These are phyloP conservation scores for Rosa persica DNA, from an alignment of 306 rosid genomes.

Conservation along the genomic window DNA sequence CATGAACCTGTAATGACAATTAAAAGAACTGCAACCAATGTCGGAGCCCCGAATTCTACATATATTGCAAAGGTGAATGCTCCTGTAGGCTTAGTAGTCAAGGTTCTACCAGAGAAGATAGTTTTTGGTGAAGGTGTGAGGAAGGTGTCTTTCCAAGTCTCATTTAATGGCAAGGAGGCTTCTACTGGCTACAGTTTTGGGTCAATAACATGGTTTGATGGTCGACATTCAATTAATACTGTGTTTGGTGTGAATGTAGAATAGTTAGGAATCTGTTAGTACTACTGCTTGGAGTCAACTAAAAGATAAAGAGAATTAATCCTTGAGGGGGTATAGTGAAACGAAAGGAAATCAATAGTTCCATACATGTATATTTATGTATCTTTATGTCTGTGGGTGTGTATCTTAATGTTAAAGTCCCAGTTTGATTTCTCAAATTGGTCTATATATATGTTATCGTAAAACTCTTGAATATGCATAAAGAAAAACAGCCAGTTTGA, in stretches of 20 bases:
- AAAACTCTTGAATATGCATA: background rate
- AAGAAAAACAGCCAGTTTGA: background rate
- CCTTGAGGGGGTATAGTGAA: background rate
- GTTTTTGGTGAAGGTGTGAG: constrained; percentile 47
- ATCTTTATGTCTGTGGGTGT: background rate
- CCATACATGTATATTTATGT: background rate
- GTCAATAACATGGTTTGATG: constrained; percentile 74
- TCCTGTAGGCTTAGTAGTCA: constrained; percentile 61
- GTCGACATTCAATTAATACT: constrained; percentile 60
- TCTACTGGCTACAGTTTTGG: constrained; percentile 77
- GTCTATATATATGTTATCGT: background rate
- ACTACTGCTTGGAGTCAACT: background rate
- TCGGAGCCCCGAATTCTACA: constrained; percentile 62
- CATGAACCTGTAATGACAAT: constrained; percentile 38
- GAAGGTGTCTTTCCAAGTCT: constrained; percentile 51
- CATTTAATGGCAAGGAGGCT: constrained; percentile 64
- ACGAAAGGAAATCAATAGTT: background rate
- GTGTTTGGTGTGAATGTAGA: constrained; percentile 67
- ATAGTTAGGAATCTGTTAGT: constrained; percentile 17
- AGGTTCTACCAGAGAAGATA: constrained; percentile 60
- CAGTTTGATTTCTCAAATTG: constrained; percentile 2
- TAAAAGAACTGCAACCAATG: constrained; percentile 75
- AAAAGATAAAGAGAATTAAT: background rate
- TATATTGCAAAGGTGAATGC: constrained; percentile 63
- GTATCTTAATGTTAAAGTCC: background rate